Percentiles rank a stretch among this genome's conserved stretches.
phyloP scores from a whole-genome alignment of 805 yeast species.

The Teunomyces stri region DNA sequence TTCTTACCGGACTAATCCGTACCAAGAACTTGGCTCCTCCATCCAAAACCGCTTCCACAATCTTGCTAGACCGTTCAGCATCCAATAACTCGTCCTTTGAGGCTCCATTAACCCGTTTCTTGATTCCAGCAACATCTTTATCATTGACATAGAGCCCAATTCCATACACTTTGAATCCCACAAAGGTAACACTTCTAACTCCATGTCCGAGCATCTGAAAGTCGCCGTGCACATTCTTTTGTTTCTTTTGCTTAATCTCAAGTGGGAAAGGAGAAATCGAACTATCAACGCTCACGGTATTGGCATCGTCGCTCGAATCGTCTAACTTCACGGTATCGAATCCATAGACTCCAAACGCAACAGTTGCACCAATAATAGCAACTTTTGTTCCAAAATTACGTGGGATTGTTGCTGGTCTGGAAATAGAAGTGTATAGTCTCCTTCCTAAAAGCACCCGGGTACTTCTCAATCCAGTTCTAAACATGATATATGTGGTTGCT shows the following conservation, averaged over 20 bases:
- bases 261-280: conserved; percentile 50
- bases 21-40: conserved; percentile 62
- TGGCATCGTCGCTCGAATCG: conserved; percentile 9
- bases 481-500: not conserved
- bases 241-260: conserved; percentile 5
- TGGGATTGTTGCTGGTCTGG: not conserved
- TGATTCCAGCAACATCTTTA: conserved; percentile 43
- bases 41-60: conserved; percentile 57
- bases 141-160: conserved; percentile 76
- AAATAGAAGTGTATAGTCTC: not conserved
- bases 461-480: conserved; percentile 5
- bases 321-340: conserved; percentile 4
- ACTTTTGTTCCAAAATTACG: not conserved
- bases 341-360: not conserved
- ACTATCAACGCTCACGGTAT: conserved; percentile 46
- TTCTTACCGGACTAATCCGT: conserved; percentile 81
- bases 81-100: conserved; percentile 27
- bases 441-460: not conserved
- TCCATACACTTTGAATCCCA: conserved; percentile 81
- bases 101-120: not conserved
- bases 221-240: conserved; percentile 23
- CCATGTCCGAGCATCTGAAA: conserved; percentile 76
- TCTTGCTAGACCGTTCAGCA: conserved; percentile 50
- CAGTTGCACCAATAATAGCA: conserved; percentile 2
- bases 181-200: conserved; percentile 76